Base-by-base conservation (phyloP, 257 asterid species). In the Nicotiana tomentosiformis region DNA sequence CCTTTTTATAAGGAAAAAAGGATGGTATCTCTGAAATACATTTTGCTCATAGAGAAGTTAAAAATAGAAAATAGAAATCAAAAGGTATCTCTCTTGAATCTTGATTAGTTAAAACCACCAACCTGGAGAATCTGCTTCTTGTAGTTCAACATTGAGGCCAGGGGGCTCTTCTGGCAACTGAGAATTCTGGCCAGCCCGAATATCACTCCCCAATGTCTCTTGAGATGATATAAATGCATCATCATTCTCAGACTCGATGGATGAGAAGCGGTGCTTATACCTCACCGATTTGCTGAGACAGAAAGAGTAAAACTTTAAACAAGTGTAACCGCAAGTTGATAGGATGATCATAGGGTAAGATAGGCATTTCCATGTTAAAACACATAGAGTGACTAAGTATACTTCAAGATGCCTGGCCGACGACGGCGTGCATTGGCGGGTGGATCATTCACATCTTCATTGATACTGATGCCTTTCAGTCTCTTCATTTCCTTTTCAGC, bases 321-420 rank as follows among this genome's bases (percentile, higher is more conserved):
- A 18, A 60, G 82, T 11, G 18, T 17, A 80, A 32, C 46, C 37
- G 57, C 29, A 7, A 33, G 55, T 60, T 37, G 69, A 33, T 62
- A 61, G 16, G 15, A 55, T 17, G 7, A 77, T 43, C 51, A 43
- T 11, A n/a, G 53, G 76, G 37, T 20, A 61, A 29, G 77, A 53
- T 17, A 78, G 23, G 37, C 43, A 77, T 66, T 56, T 51, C 55
- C 43, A 37, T 68, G 72, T 77, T 43, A 79, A 57, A 60, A 78
- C 82, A 10, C 51, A 58, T 23, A 62, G 85, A 55, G 78, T 43
- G 29, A 46, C 66, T 18, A 68, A 58, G 33, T 67, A 60, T 93
- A 90, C 98, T 98, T 97, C 85, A 91, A 90, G 83, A 96, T 88
- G 79, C 97, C 93, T 60, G 88, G 95, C 78, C 95, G 89, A 69